Evolutionary conservation across 257 asterid genomes (phyloP).

Genomic region (Solanum rostratum): DNA sequence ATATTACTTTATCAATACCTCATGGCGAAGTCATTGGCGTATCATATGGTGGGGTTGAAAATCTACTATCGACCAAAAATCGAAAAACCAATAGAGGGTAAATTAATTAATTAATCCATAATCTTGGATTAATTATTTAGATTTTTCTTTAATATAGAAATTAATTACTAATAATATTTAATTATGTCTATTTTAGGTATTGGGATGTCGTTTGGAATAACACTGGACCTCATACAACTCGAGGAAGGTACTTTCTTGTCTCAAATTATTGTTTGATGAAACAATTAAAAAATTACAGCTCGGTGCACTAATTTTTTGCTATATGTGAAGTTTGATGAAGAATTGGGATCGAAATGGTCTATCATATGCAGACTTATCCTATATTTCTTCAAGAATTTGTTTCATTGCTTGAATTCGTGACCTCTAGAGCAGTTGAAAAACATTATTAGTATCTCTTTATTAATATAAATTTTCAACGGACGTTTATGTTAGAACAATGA

Average conservation of each 20-base stretch:
- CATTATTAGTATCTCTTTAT: not conserved
- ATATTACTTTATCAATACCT: slow-evolving; percentile 28
- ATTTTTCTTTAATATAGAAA: not conserved
- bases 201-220: slow-evolving; percentile 45
- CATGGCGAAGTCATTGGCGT: slow-evolving; percentile 22
- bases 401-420: not conserved
- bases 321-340: not conserved
- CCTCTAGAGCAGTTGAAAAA: not conserved
- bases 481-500: not conserved
- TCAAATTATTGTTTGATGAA: not conserved
- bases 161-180: not conserved
- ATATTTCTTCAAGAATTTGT: not conserved
- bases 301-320: not conserved
- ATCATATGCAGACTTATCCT: no score
- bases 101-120: not conserved
- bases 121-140: not conserved
- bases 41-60: slow-evolving; percentile 36
- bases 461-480: not conserved
- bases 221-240: not conserved
- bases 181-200: slow-evolving; percentile 19
- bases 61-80: slow-evolving; percentile 27
- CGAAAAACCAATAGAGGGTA: slow-evolving; percentile 38
- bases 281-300: not conserved
- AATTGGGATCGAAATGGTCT: no score
- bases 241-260: slow-evolving; percentile 13